phyloP scores from a whole-genome alignment of 2,329 filamentous ascomycete genomes.

The Fusarium sp. region DNA sequence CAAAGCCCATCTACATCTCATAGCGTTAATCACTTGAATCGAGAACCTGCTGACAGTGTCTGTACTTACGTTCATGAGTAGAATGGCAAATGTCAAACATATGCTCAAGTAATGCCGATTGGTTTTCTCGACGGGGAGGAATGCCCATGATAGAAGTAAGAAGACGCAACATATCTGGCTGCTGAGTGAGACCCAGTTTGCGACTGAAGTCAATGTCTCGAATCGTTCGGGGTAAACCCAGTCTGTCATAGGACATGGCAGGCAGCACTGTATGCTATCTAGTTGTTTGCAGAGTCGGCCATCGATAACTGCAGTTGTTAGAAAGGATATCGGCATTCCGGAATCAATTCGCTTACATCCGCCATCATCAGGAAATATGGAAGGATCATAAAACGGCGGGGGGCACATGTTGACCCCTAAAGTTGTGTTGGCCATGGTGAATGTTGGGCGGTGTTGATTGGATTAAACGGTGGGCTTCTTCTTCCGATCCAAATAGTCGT shows the following conservation, averaged over 20 bases:
- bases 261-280: conserved; percentile 74
- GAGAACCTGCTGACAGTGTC: neutral
- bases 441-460: neutral
- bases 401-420: conserved; percentile 67
- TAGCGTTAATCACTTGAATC: conserved; percentile 32
- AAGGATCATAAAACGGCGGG: conserved; percentile 74
- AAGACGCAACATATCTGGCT: conserved; percentile 79
- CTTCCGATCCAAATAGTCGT: conserved; percentile 10
- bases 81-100: conserved; percentile 79
- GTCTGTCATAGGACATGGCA: conserved; percentile 88
- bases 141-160: conserved; percentile 80
- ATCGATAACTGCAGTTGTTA: conserved; percentile 60
- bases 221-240: conserved; percentile 76
- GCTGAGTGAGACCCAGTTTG: conserved; percentile 86
- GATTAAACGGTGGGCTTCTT: conserved; percentile 8
- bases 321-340: neutral
- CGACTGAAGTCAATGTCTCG: conserved; percentile 67
- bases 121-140: conserved; percentile 88
- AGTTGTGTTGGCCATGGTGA: conserved; percentile 48
- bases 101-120: conserved; percentile 93
- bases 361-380: conserved; percentile 66
- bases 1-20: conserved; percentile 78
- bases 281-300: conserved; percentile 66
- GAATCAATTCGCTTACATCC: conserved; percentile 68
- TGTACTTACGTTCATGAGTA: conserved; percentile 80